Percentiles rank a stretch among this genome's conserved stretches.
Conservation (phyloP, 2,329 filamentous ascomycete genomes). For the Bertia moriformis region DNA sequence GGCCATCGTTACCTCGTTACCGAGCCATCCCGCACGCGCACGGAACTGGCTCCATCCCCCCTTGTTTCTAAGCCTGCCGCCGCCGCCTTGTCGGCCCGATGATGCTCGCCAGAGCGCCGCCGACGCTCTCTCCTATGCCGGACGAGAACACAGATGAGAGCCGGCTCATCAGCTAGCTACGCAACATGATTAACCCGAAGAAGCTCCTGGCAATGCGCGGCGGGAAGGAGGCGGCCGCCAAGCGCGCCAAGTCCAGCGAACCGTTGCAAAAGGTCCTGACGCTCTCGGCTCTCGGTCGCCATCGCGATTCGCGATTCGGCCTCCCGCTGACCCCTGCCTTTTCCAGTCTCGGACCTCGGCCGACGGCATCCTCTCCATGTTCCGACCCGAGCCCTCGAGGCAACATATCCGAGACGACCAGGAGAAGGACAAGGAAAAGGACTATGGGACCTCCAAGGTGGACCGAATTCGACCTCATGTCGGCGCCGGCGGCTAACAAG, state of each 20-base stretch:
- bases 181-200: constrained; percentile 35
- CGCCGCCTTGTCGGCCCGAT: not conserved
- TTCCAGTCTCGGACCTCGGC: constrained; percentile 27
- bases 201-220: constrained; percentile 54
- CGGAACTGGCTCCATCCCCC: no score
- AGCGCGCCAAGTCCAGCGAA: constrained; percentile 39
- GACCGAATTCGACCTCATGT: no score
- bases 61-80: no score
- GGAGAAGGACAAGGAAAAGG: constrained; percentile 31
- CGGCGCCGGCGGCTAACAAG: no score
- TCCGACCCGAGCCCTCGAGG: constrained; percentile 53
- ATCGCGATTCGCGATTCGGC: no score
- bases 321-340: no score
- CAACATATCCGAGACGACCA: no score
- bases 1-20: no score
- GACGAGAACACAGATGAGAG: no score
- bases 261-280: constrained; percentile 31
- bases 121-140: no score
- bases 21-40: no score
- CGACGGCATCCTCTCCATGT: constrained; percentile 47
- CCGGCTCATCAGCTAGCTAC: constrained; percentile 5
- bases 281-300: constrained; percentile 2
- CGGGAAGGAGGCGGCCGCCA: constrained; percentile 43
- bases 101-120: not conserved
- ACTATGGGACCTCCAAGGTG: no score